Evolutionary conservation across 805 yeast species (phyloP).

Genomic region (Myxozyma monticola): DNA sequence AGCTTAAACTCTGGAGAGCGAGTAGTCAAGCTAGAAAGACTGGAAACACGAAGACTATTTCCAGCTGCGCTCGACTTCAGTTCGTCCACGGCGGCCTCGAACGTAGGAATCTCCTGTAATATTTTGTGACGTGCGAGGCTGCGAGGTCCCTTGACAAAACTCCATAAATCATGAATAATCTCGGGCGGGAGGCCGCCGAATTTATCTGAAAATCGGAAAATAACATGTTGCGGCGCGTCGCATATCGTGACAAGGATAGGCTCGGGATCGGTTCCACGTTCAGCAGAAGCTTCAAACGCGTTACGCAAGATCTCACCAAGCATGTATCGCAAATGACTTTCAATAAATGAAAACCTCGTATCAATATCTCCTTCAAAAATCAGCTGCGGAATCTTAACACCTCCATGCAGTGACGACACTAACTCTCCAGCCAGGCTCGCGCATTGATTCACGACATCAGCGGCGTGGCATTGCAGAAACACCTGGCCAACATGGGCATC

Average conservation of each 20-base stretch:
- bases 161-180: constrained; percentile 70
- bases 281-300: constrained; percentile 76
- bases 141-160: constrained; percentile 50
- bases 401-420: constrained; percentile 52
- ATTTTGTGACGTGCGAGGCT: constrained; percentile 34
- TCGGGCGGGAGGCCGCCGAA: constrained; percentile 82
- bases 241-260: constrained; percentile 78
- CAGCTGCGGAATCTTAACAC: constrained; percentile 67
- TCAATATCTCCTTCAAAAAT: constrained; percentile 66
- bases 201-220: constrained; percentile 79
- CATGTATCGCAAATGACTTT: constrained; percentile 81
- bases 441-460: constrained; percentile 61
- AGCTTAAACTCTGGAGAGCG: constrained; percentile 74
- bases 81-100: constrained; percentile 38
- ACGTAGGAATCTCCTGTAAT: constrained; percentile 37
- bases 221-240: constrained; percentile 62
- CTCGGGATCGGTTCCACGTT: constrained; percentile 7
- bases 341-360: constrained; percentile 77
- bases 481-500: constrained; percentile 64
- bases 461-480: constrained; percentile 74
- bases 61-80: constrained; percentile 28
- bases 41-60: constrained; percentile 51
- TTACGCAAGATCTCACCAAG: constrained; percentile 87
- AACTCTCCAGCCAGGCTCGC: constrained; percentile 55
- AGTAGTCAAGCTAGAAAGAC: constrained; percentile 63